Evolutionary conservation across 345 rosid species (phyloP), one percentile per base, ranked within the genome.

Genomic region (Salix koriyanagi): DNA sequence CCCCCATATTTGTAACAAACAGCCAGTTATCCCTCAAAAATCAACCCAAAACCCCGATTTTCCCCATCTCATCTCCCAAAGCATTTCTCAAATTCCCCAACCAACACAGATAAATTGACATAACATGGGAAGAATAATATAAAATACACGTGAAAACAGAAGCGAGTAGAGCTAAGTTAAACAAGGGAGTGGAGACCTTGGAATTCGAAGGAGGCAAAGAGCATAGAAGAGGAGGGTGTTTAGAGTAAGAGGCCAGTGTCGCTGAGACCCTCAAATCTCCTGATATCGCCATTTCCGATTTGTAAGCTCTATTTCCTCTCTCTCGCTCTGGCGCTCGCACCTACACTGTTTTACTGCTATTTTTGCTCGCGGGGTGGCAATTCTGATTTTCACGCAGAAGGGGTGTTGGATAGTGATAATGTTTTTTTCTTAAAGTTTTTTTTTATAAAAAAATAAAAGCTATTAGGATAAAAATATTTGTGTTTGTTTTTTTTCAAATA

Each of bases 251-350:
- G 21, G 87, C 90, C 67, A 90, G 74, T 6, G 87, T 83, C 10
- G 97, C 91, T 41, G 94, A 87, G 80, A 91, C 85, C 81, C 87
- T 90, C 72, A 94, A 86, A 85, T 87, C 88, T 78, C 91, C 97
- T 39, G 85, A 80, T 44, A 87, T 86, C 71, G 92, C 87, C 93
- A 91, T 90, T 83, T 64, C 50, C 72, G 79, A 62, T 36, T 65
- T 12, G 23, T 58, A 37, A 75, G 6, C 46, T 32, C 21, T 66
- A 44, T 21, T 19, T 18, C 46, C 16, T 7, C 44, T 16, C 68
- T 2, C 28, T 62, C 30, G 0, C 25, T 37, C 9, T 7, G 25
- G 62, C 69, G 41, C 37, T 18, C 41, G 13, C 19, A 16, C 56
- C 13, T 14, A 0, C 10, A 48, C 7, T 18, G 23, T 70, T 26